Evolutionary conservation across 768 basidiomycete genomes (phyloP).

Genomic region (Russula emetica): DNA sequence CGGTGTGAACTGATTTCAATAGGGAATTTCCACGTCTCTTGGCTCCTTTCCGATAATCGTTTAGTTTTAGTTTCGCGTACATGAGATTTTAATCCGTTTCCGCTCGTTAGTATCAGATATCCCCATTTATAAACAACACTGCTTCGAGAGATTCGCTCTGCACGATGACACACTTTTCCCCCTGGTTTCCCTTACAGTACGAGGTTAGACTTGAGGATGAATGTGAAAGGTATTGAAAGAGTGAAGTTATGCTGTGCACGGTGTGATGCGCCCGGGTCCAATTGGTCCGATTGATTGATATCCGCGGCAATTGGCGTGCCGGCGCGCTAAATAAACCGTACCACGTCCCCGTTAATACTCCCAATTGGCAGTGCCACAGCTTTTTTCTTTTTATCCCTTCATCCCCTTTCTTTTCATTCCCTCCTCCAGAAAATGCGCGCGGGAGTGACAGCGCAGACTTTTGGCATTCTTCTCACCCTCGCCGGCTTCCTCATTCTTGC

Average conservation of each 20-base stretch:
- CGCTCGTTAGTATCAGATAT: conserved; percentile 9
- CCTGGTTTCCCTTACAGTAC: neutral
- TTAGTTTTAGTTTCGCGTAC: neutral
- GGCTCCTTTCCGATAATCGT: neutral
- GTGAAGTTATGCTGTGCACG: neutral
- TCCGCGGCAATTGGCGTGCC: neutral
- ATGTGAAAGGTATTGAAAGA: no score
- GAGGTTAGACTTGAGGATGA: neutral
- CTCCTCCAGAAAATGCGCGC: conserved; percentile 25
- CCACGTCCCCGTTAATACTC: neutral
- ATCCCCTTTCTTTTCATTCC: neutral
- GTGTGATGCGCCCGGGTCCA: neutral
- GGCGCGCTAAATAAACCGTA: neutral
- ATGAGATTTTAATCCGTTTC: neutral
- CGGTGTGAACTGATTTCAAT: neutral
- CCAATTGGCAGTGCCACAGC: neutral
- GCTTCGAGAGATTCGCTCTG: neutral
- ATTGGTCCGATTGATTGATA: no score
- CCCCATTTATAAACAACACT: conserved; percentile 6
- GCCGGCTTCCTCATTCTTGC: conserved; percentile 33
- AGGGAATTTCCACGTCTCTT: neutral
- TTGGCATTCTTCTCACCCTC: conserved; percentile 33
- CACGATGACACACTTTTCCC: neutral
- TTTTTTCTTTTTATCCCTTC: neutral
- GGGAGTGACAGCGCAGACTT: conserved; percentile 28